Evolutionary conservation across 768 basidiomycete species (phyloP).

Genomic region (Suillus paluster): DNA sequence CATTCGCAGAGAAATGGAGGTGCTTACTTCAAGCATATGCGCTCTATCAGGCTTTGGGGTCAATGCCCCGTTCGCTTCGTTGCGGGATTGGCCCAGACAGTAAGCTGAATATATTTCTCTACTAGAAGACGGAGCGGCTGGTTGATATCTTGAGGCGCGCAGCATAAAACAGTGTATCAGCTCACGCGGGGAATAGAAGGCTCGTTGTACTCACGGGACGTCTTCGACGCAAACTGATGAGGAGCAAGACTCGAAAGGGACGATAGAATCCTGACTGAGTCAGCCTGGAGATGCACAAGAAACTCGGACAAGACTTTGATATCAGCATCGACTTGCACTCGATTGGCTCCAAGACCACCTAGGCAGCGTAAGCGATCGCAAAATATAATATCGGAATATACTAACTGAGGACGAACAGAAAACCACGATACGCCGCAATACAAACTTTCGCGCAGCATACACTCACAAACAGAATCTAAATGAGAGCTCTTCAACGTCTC

Average conservation of each 20-base stretch:
- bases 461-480: conserved; percentile 83
- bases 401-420: conserved; percentile 89
- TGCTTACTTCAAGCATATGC: conserved; percentile 63
- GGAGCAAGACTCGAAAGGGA: conserved; percentile 67
- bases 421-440: conserved; percentile 95
- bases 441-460: conserved; percentile 70
- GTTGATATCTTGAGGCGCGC: conserved; percentile 67
- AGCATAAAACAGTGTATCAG: conserved; percentile 45
- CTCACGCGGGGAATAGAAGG: conserved; percentile 1
- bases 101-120: conserved; percentile 84
- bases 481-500: conserved; percentile 88
- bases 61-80: conserved; percentile 70
- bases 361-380: conserved; percentile 6
- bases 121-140: conserved; percentile 81
- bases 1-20: neutral
- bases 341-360: conserved; percentile 97
- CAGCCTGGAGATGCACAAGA: conserved; percentile 72
- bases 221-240: conserved; percentile 47
- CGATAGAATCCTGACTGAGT: conserved; percentile 62
- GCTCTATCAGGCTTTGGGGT: conserved; percentile 59
- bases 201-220: conserved; percentile 41
- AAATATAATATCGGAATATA: conserved; percentile 6
- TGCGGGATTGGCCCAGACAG: conserved; percentile 90
- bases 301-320: conserved; percentile 88
- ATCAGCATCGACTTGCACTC: conserved; percentile 88